Evolutionary conservation across 192 early-diverging fungal genomes (phyloP).

Genomic region (Coemansia erecta): DNA sequence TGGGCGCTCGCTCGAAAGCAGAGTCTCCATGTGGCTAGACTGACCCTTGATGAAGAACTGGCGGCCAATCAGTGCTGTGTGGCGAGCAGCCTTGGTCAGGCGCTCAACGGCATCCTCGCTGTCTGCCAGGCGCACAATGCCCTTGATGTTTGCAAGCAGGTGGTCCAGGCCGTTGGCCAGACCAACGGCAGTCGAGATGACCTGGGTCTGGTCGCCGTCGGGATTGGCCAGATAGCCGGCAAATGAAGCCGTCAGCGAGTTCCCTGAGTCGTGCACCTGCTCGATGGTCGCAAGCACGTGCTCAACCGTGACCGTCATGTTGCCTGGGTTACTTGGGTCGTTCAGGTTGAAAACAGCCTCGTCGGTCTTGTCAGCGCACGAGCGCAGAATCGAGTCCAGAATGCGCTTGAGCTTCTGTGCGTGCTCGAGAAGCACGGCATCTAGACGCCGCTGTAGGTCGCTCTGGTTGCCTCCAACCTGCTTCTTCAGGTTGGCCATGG

Average conservation of each 20-base stretch:
- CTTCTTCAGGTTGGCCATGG: slow-evolving; percentile 71
- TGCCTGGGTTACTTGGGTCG: slow-evolving; percentile 76
- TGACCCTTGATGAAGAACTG: slow-evolving; percentile 88
- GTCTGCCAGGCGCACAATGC: slow-evolving; percentile 75
- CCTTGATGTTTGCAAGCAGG: slow-evolving; percentile 86
- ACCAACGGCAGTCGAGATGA: slow-evolving; percentile 75
- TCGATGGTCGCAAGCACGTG: slow-evolving; percentile 91
- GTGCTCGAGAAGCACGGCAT: slow-evolving; percentile 63
- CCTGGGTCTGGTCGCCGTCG: slow-evolving; percentile 81
- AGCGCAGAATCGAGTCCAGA: slow-evolving; percentile 81
- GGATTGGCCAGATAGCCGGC: slow-evolving; percentile 46
- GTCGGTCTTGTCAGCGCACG: slow-evolving; percentile 84
- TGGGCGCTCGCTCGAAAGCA: slow-evolving; percentile 63
- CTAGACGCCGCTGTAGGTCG: slow-evolving; percentile 64
- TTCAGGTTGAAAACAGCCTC: slow-evolving; percentile 88
- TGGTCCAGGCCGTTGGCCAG: slow-evolving; percentile 82
- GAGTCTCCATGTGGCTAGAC: slow-evolving; percentile 65
- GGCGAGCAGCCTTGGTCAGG: slow-evolving; percentile 65
- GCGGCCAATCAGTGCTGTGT: slow-evolving; percentile 63
- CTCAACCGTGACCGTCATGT: slow-evolving; percentile 85
- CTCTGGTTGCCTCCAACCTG: slow-evolving; percentile 47
- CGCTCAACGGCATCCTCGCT: slow-evolving; percentile 81
- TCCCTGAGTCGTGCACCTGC: slow-evolving; percentile 66
- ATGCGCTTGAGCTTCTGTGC: slow-evolving; percentile 69
- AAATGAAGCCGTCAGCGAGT: slow-evolving; percentile 62